These are phyloP conservation scores for Elongisporangium prolatum DNA, from an alignment of 352 stramenopile genomes.

Conservation along the genomic window DNA sequence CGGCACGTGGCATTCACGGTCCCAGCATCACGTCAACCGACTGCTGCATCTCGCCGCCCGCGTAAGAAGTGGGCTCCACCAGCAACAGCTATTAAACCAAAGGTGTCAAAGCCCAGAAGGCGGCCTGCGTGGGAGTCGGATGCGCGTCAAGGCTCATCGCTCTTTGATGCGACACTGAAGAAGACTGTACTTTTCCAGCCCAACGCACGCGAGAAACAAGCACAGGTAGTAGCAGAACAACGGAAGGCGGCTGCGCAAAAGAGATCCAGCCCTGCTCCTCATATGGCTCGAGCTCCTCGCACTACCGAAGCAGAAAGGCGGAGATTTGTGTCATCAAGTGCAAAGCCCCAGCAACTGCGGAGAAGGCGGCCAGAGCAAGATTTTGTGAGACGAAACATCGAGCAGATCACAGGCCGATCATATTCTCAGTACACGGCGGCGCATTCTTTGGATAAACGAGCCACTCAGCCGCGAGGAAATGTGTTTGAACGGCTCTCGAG, in stretches of 20 bases:
- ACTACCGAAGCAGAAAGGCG: neutral
- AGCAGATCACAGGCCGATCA: conserved; percentile 32
- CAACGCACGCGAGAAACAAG: conserved; percentile 18
- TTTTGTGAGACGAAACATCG: conserved; percentile 55
- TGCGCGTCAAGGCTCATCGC: conserved; percentile 13
- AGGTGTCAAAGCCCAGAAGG: neutral
- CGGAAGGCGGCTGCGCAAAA: conserved; percentile 9
- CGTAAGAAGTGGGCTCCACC: neutral
- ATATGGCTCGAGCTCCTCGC: neutral
- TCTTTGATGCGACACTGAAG: conserved; percentile 55
- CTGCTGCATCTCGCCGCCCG: neutral
- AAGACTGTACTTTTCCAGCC: conserved; percentile 50
- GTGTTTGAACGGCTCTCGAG: conserved; percentile 45
- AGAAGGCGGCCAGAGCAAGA: conserved; percentile 26
- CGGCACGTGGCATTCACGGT: conserved; percentile 43
- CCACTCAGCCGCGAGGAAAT: conserved; percentile 1
- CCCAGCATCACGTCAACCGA: neutral
- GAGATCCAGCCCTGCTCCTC: conserved; percentile 2
- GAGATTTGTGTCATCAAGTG: conserved; percentile 13
- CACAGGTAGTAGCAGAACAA: conserved; percentile 17
- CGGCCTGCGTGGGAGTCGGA: conserved; percentile 47
- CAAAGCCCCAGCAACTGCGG: conserved; percentile 18
- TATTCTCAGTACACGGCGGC: conserved; percentile 8
- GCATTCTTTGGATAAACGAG: neutral
- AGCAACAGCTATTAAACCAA: neutral